A percentile compares a stretch with the other conserved stretches of the same genome.
These are phyloP conservation scores for Colletotrichum sp. DNA, from an alignment of 2,329 filamentous ascomycete species.

Conservation along the genomic window DNA sequence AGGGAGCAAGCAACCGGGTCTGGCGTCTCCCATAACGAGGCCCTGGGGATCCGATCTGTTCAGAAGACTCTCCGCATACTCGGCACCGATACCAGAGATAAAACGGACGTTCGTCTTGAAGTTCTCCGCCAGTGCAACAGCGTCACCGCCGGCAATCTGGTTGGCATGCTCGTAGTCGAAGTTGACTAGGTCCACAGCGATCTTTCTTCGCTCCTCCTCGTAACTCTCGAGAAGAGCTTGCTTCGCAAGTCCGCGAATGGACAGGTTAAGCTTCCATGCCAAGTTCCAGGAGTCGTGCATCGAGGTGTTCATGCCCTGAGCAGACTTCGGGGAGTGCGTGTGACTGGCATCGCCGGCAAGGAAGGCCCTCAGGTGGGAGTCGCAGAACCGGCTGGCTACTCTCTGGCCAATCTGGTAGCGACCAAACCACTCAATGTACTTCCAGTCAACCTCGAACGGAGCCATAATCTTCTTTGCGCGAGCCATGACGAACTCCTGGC, in stretches of 20 bases:
- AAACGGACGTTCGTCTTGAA: constrained; percentile 75
- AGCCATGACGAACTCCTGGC: constrained; percentile 74
- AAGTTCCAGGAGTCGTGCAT: constrained; percentile 69
- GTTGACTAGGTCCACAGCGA: constrained; percentile 62
- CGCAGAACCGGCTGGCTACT: constrained; percentile 72
- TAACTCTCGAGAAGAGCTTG: constrained; percentile 64
- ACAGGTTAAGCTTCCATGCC: constrained; percentile 56
- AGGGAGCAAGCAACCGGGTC: constrained; percentile 61
- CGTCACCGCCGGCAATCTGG: constrained; percentile 66
- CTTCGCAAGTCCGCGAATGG: constrained; percentile 61
- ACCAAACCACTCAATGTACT: constrained; percentile 72
- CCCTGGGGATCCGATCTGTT: constrained; percentile 48
- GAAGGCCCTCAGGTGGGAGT: constrained; percentile 67
- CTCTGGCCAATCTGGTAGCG: constrained; percentile 75
- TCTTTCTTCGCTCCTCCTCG: constrained; percentile 66
- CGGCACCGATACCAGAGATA: constrained; percentile 74
- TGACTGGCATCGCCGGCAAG: constrained; percentile 74
- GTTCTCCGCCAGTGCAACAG: constrained; percentile 68
- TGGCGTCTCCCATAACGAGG: constrained; percentile 52
- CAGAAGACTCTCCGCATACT: constrained; percentile 57
- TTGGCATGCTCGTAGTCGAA: constrained; percentile 65
- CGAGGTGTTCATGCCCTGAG: constrained; percentile 70
- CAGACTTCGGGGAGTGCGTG: constrained; percentile 75
- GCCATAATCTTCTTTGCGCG: constrained; percentile 66
- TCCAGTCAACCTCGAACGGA: constrained; percentile 63